These are phyloP conservation scores for Bryum argenteum DNA, from an alignment of 225 moss, liverwort and hornwort species.

Conservation along the genomic window DNA sequence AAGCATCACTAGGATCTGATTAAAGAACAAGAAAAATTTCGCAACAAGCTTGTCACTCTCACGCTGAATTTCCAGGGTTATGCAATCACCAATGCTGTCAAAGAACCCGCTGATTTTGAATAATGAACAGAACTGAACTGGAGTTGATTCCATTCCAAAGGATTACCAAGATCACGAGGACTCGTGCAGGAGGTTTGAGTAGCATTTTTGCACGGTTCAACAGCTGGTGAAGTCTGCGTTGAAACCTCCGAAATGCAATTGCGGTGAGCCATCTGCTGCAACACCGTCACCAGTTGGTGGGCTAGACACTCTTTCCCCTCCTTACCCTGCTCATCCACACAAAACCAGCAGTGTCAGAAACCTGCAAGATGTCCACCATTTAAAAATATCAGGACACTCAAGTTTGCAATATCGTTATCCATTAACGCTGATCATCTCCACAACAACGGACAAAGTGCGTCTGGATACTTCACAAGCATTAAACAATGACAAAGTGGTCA, in stretches of 20 bases:
- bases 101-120: not conserved
- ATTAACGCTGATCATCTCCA: not conserved
- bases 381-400: not conserved
- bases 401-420: not conserved
- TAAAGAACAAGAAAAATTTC: not conserved
- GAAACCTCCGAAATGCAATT: slow-evolving; percentile 56
- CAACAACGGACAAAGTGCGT: not conserved
- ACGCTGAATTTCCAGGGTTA: not conserved
- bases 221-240: slow-evolving; percentile 57
- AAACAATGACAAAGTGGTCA: not conserved
- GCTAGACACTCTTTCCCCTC: slow-evolving; percentile 70
- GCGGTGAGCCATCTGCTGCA: slow-evolving; percentile 62
- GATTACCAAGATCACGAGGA: slow-evolving; percentile 40
- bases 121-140: not conserved
- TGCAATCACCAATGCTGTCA: not conserved
- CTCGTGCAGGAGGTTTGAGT: slow-evolving; percentile 42
- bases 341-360: not conserved
- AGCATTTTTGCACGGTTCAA: slow-evolving; percentile 24
- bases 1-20: not conserved
- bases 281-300: slow-evolving; percentile 67
- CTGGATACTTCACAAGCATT: not conserved
- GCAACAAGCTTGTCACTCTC: slow-evolving; percentile 1
- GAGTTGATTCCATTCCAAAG: not conserved
- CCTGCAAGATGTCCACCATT: slow-evolving; percentile 3
- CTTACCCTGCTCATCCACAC: slow-evolving; percentile 43